Evolutionary conservation across 306 rosid species (phyloP), one percentile per base, ranked within the genome.

Genomic region (Potentilla sterilis): DNA sequence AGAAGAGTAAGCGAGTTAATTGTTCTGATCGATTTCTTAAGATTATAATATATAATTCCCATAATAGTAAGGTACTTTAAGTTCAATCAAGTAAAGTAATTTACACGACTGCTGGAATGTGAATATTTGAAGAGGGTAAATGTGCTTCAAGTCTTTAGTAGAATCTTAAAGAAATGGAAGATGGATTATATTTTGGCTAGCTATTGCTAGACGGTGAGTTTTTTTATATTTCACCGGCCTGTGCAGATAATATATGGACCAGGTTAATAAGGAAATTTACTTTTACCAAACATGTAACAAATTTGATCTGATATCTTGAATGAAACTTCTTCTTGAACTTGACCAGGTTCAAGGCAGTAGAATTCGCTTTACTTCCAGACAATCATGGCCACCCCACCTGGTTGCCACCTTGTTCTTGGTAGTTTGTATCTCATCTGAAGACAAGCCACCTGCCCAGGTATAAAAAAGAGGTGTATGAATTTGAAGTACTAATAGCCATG

Each of bases 391-490:
- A 24, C 21, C 63, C 16, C 63, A n/a, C 15, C 63, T 22, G 63
- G 63, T 57, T 57, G 63, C 32, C 63, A 57, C 59, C 3, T 57
- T 57, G 63, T 22, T 46, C 58, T 13, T 3, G 1, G 9, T 2
- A 18, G 7, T 14, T 48, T 48, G 54, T 48, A 44, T 48, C 42
- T 62, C 54, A 54, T 61, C 46, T 24, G 58, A 71, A 41, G 42
- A 74, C 40, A 13, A 57, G 54, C 70, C 83, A 79, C 75, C 71
- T 57, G 64, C 63, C 43, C 70, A 54, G 1, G 7, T 22, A 12
- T 24, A 18, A 21, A 8, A 37, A 6, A 65, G 81, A 76, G 62
- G 81, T 81, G 84, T 76, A 64, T 54, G 15, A 7, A 41, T 9
- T 4, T 8, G 44, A n/a, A 46, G 38, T 9, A 43, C 0, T 3